A percentile compares a stretch with the other conserved stretches of the same genome.
Conservation (phyloP, 768 basidiomycete species). For the Tulasnella sp. region DNA sequence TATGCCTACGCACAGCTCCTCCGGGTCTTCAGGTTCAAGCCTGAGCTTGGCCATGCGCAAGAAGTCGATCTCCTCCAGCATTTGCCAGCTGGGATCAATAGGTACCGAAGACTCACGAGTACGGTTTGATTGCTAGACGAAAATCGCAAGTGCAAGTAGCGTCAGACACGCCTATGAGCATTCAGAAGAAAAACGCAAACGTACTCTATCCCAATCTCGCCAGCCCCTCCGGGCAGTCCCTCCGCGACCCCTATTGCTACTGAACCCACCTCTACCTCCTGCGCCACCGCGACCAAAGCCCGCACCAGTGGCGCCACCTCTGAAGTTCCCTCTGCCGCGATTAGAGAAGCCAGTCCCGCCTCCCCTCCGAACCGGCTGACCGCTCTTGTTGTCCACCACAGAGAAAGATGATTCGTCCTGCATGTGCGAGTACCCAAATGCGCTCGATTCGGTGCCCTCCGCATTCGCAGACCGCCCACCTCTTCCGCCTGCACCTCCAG, state of each 20-base stretch:
- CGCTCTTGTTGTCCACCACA: conserved; percentile 80
- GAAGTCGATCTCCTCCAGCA: conserved; percentile 97
- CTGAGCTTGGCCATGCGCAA: conserved; percentile 81
- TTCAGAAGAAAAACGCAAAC: conserved; percentile 17
- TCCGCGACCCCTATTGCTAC: conserved; percentile 32
- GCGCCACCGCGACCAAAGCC: conserved; percentile 25
- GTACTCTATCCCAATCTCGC: conserved; percentile 92
- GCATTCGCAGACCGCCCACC: conserved; percentile 60
- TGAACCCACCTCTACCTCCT: conserved; percentile 30
- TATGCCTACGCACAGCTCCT: conserved; percentile 59
- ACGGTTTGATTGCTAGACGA: conserved; percentile 32
- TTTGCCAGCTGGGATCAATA: conserved; percentile 85
- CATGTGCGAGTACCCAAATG: conserved; percentile 94
- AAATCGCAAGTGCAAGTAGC: no score
- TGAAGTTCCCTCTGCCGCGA: conserved; percentile 33
- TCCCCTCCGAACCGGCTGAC: conserved; percentile 44
- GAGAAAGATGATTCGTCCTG: conserved; percentile 98
- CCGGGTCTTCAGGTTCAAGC: conserved; percentile 87
- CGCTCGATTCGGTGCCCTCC: conserved; percentile 52
- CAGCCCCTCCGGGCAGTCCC: conserved; percentile 46
- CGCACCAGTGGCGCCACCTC: conserved; percentile 35
- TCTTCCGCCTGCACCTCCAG: conserved; percentile 36
- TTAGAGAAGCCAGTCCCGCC: conserved; percentile 45
- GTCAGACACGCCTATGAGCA: no score
- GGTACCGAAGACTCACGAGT: conserved; percentile 87